Evolutionary conservation across 306 rosid species (phyloP).

Genomic region (Rosa multiflora): DNA sequence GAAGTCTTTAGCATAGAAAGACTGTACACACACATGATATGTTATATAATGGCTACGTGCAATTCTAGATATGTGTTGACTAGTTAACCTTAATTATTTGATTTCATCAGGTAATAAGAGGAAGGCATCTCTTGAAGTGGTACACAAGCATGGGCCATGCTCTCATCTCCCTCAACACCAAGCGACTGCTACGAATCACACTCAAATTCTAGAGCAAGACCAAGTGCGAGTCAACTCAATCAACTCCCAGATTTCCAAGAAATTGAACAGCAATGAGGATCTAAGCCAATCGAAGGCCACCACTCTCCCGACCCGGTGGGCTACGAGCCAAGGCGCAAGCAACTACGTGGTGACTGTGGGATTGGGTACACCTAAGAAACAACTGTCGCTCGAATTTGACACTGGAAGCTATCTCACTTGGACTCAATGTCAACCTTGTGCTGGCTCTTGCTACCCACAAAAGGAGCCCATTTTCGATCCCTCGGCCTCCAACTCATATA

Average conservation of each 20-base stretch:
- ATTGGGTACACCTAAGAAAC: neutral
- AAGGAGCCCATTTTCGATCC: neutral
- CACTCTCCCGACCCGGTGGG: neutral
- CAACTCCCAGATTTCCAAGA: neutral
- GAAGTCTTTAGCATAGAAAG: no score
- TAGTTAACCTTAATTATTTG: neutral
- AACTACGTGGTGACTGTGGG: neutral
- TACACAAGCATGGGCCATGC: neutral
- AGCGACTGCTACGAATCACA: neutral
- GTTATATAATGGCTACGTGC: no score
- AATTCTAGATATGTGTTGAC: no score
- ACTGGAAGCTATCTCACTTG: neutral
- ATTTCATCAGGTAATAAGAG: neutral
- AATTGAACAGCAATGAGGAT: neutral
- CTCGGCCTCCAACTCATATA: slow-evolving; percentile 38
- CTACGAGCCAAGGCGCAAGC: neutral
- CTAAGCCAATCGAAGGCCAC: neutral
- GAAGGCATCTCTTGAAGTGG: neutral
- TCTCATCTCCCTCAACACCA: neutral
- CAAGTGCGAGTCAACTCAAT: neutral
- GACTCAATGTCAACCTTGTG: neutral
- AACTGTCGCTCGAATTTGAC: neutral
- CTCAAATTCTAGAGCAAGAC: neutral
- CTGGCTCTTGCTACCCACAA: neutral
- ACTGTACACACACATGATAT: no score